These are phyloP conservation scores for Ceratobasidium sp. DNA, from an alignment of 1,284 basidiomycete species.

Conservation along the genomic window DNA sequence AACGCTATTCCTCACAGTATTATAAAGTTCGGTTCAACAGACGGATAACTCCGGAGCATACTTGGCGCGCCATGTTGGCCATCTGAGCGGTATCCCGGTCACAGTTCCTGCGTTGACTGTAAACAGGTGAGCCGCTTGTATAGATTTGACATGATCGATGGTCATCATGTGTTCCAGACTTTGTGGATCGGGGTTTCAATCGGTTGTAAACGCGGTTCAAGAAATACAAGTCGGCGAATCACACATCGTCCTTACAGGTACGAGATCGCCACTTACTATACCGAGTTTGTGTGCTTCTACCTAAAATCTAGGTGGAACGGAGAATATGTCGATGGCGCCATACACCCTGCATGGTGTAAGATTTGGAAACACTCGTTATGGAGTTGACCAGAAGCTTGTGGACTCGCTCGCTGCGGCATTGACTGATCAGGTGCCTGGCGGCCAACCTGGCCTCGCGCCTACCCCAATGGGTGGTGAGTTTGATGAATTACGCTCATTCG, in stretches of 20 bases:
- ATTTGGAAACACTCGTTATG: constrained; percentile 61
- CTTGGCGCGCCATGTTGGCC: constrained; percentile 68
- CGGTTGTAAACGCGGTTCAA: constrained; percentile 66
- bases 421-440: constrained; percentile 64
- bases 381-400: constrained; percentile 67
- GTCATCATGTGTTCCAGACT: constrained; percentile 56
- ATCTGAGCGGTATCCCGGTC: constrained; percentile 64
- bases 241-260: constrained; percentile 65
- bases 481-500: background rate
- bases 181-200: constrained; percentile 69
- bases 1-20: too few relatives aligned
- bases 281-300: background rate
- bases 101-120: constrained; percentile 67
- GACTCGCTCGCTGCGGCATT: constrained; percentile 67
- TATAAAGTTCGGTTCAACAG: constrained; percentile 57
- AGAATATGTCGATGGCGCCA: constrained; percentile 67
- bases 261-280: background rate
- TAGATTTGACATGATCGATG: background rate
- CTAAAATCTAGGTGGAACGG: constrained; percentile 59
- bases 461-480: constrained; percentile 64
- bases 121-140: constrained; percentile 60
- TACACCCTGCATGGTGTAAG: constrained; percentile 61
- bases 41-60: constrained; percentile 65
- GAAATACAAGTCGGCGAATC: constrained; percentile 66
- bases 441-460: constrained; percentile 52